Percentiles rank a stretch among this genome's conserved stretches.
Conservation (phyloP, 371 early-diverging fungal genomes). For the Mortierella sp. region DNA sequence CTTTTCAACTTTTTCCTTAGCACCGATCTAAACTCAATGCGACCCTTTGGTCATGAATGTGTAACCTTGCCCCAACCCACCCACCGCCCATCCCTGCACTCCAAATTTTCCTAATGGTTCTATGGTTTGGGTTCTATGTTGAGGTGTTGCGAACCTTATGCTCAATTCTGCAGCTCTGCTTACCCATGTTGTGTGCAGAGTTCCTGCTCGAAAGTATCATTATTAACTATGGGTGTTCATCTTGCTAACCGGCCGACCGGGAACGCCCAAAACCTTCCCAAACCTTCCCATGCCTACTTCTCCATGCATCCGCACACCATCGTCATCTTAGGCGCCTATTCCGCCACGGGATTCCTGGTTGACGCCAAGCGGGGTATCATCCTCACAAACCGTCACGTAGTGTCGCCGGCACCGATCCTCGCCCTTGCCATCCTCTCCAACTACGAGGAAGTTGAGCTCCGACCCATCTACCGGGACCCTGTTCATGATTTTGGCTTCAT, state of each 20-base stretch:
- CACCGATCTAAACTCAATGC: neutral
- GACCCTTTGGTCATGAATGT: neutral
- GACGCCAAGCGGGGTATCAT: conserved; percentile 89
- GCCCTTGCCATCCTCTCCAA: conserved; percentile 85
- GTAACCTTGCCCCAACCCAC: no score
- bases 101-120: no score
- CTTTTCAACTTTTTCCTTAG: neutral
- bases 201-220: no score
- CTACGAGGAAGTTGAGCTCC: conserved; percentile 88
- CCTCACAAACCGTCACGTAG: conserved; percentile 92
- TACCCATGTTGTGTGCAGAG: no score
- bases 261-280: neutral
- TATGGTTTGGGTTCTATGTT: no score
- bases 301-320: neutral
- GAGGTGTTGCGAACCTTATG: no score
- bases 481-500: conserved; percentile 95
- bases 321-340: conserved; percentile 59
- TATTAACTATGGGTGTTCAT: no score
- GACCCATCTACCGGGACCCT: conserved; percentile 82
- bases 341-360: conserved; percentile 95
- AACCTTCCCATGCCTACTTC: neutral
- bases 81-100: no score
- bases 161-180: no score
- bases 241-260: no score
- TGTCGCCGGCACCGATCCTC: conserved; percentile 86